Conservation (phyloP, 495 filamentous ascomycete species). For the Neurospora sp. region DNA sequence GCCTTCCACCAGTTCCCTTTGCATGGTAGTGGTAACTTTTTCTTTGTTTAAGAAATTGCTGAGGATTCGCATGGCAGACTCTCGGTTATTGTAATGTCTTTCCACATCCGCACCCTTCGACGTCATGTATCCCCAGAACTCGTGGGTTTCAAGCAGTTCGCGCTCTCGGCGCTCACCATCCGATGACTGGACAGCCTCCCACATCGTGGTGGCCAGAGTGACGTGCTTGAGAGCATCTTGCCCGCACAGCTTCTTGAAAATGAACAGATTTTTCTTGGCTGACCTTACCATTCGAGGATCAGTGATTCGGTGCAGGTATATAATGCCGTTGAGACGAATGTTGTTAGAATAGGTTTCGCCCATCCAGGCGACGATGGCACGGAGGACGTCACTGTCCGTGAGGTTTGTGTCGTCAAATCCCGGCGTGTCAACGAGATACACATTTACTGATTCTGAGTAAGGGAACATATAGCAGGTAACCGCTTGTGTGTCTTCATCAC, state of each 20-base stretch:
- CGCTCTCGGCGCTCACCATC: slow-evolving; percentile 23
- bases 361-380: slow-evolving; percentile 21
- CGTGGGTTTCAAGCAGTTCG: slow-evolving; percentile 21
- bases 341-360: neutral
- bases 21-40: neutral
- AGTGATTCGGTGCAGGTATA: slow-evolving; percentile 38
- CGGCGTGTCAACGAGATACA: slow-evolving; percentile 31
- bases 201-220: slow-evolving; percentile 35
- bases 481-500: neutral
- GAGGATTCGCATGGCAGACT: slow-evolving; percentile 12
- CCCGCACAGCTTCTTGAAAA: slow-evolving; percentile 38
- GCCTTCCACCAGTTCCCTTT: neutral
- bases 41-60: neutral
- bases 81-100: slow-evolving; percentile 16
- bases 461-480: neutral
- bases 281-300: slow-evolving; percentile 30
- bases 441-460: neutral
- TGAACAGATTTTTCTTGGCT: slow-evolving; percentile 27
- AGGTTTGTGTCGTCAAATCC: slow-evolving; percentile 31
- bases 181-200: slow-evolving; percentile 18
- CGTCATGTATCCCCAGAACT: slow-evolving; percentile 33
- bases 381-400: slow-evolving; percentile 27
- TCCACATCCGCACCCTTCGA: slow-evolving; percentile 14
- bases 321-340: slow-evolving; percentile 19
- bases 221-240: slow-evolving; percentile 26